These are phyloP conservation scores for Kwoniella shandongensis DNA, from an alignment of 768 basidiomycete species.

Conservation along the genomic window DNA sequence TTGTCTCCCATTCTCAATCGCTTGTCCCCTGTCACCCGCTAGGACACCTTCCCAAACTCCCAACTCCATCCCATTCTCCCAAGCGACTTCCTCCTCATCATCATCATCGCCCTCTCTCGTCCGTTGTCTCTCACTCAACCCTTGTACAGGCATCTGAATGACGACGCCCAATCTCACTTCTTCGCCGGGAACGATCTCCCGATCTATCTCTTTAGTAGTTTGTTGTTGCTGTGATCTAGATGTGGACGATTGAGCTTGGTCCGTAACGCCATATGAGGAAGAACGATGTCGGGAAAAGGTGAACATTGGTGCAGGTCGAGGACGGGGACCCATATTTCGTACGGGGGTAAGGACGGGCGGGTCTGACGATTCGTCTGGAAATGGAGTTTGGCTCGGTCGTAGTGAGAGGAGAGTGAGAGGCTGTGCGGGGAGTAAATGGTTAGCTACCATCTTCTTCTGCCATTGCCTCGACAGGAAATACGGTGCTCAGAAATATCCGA, in stretches of 20 bases:
- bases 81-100: conserved; percentile 32
- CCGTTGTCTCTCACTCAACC: neutral
- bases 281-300: conserved; percentile 10
- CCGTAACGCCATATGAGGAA: conserved; percentile 2
- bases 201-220: conserved; percentile 20
- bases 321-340: conserved; percentile 21
- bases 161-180: conserved; percentile 32
- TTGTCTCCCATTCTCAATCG: no score
- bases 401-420: conserved; percentile 27
- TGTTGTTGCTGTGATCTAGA: neutral
- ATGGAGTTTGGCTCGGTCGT: conserved; percentile 3
- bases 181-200: conserved; percentile 21
- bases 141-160: conserved; percentile 37
- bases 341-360: conserved; percentile 1
- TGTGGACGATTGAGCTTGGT: neutral
- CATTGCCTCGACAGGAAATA: no score
- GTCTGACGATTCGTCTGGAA: neutral
- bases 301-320: neutral
- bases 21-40: neutral
- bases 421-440: conserved; percentile 8
- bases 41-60: conserved; percentile 41
- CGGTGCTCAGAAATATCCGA: no score
- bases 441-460: no score
- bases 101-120: conserved; percentile 5
- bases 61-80: conserved; percentile 46